Base-by-base conservation (phyloP, 352 stramenopile genomes). In the Pythium vanterpoolii region DNA sequence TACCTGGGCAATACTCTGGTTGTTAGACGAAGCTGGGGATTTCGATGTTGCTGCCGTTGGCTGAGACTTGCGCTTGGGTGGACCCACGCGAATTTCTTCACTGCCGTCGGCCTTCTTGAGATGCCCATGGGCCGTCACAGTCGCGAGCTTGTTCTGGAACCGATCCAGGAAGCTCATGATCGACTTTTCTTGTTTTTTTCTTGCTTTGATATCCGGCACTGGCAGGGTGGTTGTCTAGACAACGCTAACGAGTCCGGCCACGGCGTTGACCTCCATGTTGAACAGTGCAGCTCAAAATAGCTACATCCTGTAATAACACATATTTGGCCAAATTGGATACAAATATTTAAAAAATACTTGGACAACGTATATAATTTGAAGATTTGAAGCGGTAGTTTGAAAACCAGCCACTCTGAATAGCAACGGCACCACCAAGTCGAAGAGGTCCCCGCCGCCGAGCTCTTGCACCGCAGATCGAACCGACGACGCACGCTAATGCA, bases 121-220 rank as follows among this genome's bases (percentile, higher is more conserved):
- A 27, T 90, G 83, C 0, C 83, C 82, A 51, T 92, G 82, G 4
- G 81, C 82, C 4, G 80, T 92, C 60, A 94, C 84, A 1, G 82
- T 92, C 48, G 80, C 76, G 49, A 91, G 90, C 68, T 94, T 94
- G 55, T 80, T 77, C 43, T 90, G 81, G 59, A 94, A 94, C 46
- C 84, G 71, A 55, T 90, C 81, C 31, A 92, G 64, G 61, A 94
- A 94, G 69, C 77, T 93, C 84, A 93, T 91, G 5, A 13, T 11
- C 6, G 1, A 10, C 8, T 38, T 51, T 13, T 36, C 16, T 10
- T 18, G 50, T 16, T 21, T 44, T 33, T 4, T 4, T 16, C 16
- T 21, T 18, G 8, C 34, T 14, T 7, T n/a, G 34, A 8, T 42
- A 42, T 16, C 5, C 18, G 4, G 11, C 34, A 8, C 5, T n/a